phyloP scores from a whole-genome alignment of 495 filamentous ascomycete genomes.

The Neurospora pannonica region DNA sequence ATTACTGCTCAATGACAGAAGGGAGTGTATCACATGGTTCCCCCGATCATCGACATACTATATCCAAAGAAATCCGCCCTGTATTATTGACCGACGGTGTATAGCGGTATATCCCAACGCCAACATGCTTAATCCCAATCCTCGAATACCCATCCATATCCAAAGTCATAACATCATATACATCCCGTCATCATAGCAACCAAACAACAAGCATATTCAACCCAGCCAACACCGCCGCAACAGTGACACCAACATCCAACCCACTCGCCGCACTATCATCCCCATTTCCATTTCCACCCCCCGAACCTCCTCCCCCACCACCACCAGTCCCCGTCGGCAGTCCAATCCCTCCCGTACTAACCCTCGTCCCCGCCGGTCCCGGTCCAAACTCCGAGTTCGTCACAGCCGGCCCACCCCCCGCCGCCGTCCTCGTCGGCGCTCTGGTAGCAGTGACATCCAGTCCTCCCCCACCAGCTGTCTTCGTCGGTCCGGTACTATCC shows the following conservation, averaged over 20 bases:
- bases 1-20: neutral
- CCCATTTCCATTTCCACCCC: neutral
- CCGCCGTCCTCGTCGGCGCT: constrained; percentile 3
- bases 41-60: neutral
- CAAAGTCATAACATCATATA: neutral
- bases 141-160: neutral
- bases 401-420: neutral
- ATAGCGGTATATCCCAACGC: neutral
- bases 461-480: neutral
- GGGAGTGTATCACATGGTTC: too few species aligned
- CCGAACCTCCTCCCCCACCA: neutral
- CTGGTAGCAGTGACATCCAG: constrained; percentile 8
- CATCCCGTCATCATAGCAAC: neutral
- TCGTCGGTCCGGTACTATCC: neutral
- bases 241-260: neutral
- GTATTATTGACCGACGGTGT: neutral
- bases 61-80: neutral
- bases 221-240: neutral
- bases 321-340: neutral
- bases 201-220: neutral
- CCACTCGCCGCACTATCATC: neutral
- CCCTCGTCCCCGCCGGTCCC: constrained; percentile 7
- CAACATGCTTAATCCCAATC: neutral
- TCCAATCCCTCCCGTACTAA: neutral
- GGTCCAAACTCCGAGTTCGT: constrained; percentile 7